Evolutionary conservation across 2,329 filamentous ascomycete genomes (phyloP), one percentile per base, ranked within the genome.

Genomic region (Seiridium cupressi): DNA sequence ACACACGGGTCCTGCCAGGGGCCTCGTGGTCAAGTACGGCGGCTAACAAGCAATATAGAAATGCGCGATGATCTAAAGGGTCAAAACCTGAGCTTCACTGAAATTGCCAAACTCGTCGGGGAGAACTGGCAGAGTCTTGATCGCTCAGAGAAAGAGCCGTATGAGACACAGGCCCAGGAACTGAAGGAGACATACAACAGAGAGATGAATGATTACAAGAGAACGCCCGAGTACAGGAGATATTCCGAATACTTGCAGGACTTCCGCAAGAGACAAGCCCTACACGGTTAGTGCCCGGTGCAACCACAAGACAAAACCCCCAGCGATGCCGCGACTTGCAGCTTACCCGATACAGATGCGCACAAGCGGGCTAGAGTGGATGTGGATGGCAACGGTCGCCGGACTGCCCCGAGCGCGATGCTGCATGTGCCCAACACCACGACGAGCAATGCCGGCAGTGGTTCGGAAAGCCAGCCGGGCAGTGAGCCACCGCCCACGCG

Each of bases 61-160:
- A 89, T 92, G 75, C 85, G 91, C 67, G 91, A 94, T 67, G 86
- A 90, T 31, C 76, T 94, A 32, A 92, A 91, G 70, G 89, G 87
- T 3, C 87, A 90, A 61, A 90, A 89, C 53, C 76, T 94, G 4
- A 90, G 88, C 1, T 95, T 95, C 67, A 93, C 90, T 1, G 90
- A 93, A 68, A 93, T 94, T 63, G 91, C 91, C 9, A 93, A 93
- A 69, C 77, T 92, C 1, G 91, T 93, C 1, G 91, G 91, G 5
- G 90, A 94, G 69, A 86, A 90, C 69, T 94, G 91, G 91, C 91
- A 94, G 70, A 88, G 85, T 57, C 75, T 94, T 7, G 79, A 84
- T 2, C 80, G 85, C 0, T 74, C 79, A 1, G 87, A 91, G 65
- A 90, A 91, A 68, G 90, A 92, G 69, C 81, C 83, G 0, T 94